These are phyloP conservation scores for Stephanodiscus triporus DNA, from an alignment of 108 stramenopile genomes.

Conservation along the genomic window DNA sequence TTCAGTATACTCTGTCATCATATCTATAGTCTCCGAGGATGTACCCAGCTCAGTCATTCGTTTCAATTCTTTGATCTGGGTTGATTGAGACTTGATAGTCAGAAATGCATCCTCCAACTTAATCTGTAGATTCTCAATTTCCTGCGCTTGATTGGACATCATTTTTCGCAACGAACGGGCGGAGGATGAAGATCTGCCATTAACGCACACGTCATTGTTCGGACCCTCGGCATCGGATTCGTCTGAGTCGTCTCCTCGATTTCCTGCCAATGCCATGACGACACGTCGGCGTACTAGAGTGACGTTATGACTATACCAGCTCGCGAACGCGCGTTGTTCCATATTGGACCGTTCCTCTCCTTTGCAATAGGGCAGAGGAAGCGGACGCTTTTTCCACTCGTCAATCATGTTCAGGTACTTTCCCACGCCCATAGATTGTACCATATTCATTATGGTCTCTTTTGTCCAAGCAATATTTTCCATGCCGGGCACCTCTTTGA, in stretches of 20 bases:
- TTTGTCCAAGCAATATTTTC: slow-evolving; percentile 46
- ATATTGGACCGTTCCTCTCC: slow-evolving; percentile 32
- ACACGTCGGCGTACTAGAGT: slow-evolving; percentile 70
- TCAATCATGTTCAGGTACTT: slow-evolving; percentile 47
- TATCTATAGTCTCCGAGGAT: slow-evolving; percentile 65
- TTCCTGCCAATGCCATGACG: slow-evolving; percentile 63
- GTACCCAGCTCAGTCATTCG: slow-evolving; percentile 62
- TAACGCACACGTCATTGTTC: neutral
- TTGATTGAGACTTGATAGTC: slow-evolving; percentile 36
- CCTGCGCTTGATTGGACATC: slow-evolving; percentile 65
- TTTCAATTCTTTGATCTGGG: slow-evolving; percentile 62
- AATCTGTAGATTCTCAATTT: slow-evolving; percentile 67
- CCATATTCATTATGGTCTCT: slow-evolving; percentile 45
- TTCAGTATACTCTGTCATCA: slow-evolving; percentile 65
- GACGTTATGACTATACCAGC: slow-evolving; percentile 60
- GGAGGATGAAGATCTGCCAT: slow-evolving; percentile 19
- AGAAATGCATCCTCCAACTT: slow-evolving; percentile 46
- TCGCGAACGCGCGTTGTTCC: slow-evolving; percentile 51
- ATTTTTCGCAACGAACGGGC: slow-evolving; percentile 55
- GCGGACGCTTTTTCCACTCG: slow-evolving; percentile 36
- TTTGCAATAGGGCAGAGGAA: slow-evolving; percentile 42
- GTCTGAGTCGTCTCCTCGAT: slow-evolving; percentile 42
- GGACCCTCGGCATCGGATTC: slow-evolving; percentile 43
- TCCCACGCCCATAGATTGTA: slow-evolving; percentile 49
- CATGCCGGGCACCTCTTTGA: slow-evolving; percentile 10